phyloP scores from a whole-genome alignment of 352 stramenopile species.

The Pelagophyceae sp. region DNA sequence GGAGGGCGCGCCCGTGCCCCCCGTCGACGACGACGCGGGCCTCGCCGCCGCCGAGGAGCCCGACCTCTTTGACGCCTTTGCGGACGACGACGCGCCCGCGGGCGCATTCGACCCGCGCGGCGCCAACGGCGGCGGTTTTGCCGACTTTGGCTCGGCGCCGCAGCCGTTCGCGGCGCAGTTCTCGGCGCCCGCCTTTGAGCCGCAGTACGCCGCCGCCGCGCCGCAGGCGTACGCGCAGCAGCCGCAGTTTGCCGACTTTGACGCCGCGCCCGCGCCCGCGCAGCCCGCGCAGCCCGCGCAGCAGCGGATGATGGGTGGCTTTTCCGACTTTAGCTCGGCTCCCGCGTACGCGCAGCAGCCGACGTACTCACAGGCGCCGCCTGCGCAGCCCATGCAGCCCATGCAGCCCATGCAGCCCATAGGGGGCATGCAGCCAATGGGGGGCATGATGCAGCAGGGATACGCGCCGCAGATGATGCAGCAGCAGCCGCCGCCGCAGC shows the following conservation, averaged over 20 bases:
- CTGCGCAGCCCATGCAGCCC: neutral
- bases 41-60: neutral
- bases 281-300: neutral
- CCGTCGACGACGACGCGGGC: neutral
- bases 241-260: slow-evolving; percentile 23
- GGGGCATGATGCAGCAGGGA: neutral
- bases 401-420: neutral
- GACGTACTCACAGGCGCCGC: neutral
- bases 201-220: neutral
- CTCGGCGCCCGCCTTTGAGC: neutral
- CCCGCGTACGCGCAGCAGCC: neutral
- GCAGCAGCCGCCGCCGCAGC: neutral
- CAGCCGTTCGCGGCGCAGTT: neutral
- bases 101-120: neutral
- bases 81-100: neutral
- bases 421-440: neutral
- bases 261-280: neutral
- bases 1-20: neutral
- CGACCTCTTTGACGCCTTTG: slow-evolving; percentile 13
- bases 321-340: neutral
- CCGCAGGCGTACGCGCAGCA: no score
- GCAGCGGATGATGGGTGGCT: neutral
- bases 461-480: slow-evolving; percentile 13
- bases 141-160: neutral
- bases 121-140: neutral